Base-by-base conservation (phyloP, 192 early-diverging fungal species). In the Spinellus fusiger region DNA sequence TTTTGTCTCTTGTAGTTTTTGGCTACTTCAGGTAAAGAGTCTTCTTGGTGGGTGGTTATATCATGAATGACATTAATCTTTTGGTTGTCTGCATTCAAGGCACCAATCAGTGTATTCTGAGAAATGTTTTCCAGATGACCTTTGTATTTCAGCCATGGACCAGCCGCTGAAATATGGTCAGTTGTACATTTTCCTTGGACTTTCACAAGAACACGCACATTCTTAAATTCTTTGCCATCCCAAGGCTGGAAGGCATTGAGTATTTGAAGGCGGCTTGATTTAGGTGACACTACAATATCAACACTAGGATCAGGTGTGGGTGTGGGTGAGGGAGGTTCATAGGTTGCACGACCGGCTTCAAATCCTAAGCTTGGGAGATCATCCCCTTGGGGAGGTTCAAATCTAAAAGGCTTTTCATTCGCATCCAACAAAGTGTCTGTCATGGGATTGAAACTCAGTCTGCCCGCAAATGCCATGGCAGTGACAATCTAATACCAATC, bases 101-200 rank as follows among this genome's bases (percentile, higher is more conserved):
- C 96, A 25, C 95, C 94, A 59, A 98, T 99, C 63, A 99, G 75
- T 52, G 94, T 99, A 77, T 99, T 99, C 75, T 96, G 86, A 33
- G 95, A 84, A 69, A 99, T 93, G 76, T 97, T 99, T 77, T 96
- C 88, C 61, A 99, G 71, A 69, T 99, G 96, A 15, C 96, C 96
- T 73, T 93, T 93, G 80, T 93, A 99, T 72, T 96, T 96, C 65
- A 99, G 81, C 95, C 96, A 99, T 37, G 89, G 90, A 48, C 96
- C 96, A 32, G 95, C 96, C 18, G 92, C 92, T 49, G 93, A 95
- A 68, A 99, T 99, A 68, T 99, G 96, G 80, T 99, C 95, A 13
- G 96, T 99, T 7, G 96, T 99, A 79, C 96, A 99, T 76, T 99
- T 99, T 66, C 96, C 96, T 80, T 93, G 84, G 50, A 95, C 95